Evolutionary conservation across 129 eudicot genomes (phyloP).

Genomic region (Kitagawia praeruptora): DNA sequence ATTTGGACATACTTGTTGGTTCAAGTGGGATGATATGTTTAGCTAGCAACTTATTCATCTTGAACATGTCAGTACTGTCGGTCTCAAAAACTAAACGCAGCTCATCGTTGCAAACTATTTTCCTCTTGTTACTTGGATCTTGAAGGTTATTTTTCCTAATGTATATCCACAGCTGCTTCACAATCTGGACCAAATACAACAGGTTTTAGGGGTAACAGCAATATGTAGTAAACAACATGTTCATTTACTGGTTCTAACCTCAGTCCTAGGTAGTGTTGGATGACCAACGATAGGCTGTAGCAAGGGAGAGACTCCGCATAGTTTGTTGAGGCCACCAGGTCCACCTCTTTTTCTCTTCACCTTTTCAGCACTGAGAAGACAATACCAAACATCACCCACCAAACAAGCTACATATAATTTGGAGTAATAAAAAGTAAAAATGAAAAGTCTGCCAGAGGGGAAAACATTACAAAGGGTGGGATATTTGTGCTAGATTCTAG

Average conservation of each 20-base stretch:
- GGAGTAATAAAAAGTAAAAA: neutral
- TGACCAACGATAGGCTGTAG: conserved; percentile 57
- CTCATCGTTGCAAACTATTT: conserved; percentile 67
- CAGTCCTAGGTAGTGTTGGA: conserved; percentile 51
- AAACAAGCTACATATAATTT: neutral
- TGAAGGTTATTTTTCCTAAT: conserved; percentile 66
- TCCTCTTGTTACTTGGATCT: conserved; percentile 68
- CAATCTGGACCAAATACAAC: conserved; percentile 32
- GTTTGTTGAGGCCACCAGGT: conserved; percentile 60
- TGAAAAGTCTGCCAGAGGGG: neutral
- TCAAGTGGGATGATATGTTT: conserved; percentile 57
- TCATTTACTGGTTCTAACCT: conserved; percentile 21
- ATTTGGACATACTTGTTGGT: conserved; percentile 36
- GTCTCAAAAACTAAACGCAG: conserved; percentile 52
- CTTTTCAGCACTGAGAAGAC: conserved; percentile 32
- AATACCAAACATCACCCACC: neutral
- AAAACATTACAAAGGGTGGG: too few species aligned
- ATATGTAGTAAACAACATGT: neutral
- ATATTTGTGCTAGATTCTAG: neutral
- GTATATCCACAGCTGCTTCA: conserved; percentile 65
- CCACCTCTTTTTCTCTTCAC: conserved; percentile 55
- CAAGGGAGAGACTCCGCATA: conserved; percentile 55
- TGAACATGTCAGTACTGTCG: conserved; percentile 62
- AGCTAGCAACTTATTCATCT: conserved; percentile 71
- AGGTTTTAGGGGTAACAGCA: neutral